Conservation (phyloP, 2,329 filamentous ascomycete genomes). For the Paecilomyces sp. region DNA sequence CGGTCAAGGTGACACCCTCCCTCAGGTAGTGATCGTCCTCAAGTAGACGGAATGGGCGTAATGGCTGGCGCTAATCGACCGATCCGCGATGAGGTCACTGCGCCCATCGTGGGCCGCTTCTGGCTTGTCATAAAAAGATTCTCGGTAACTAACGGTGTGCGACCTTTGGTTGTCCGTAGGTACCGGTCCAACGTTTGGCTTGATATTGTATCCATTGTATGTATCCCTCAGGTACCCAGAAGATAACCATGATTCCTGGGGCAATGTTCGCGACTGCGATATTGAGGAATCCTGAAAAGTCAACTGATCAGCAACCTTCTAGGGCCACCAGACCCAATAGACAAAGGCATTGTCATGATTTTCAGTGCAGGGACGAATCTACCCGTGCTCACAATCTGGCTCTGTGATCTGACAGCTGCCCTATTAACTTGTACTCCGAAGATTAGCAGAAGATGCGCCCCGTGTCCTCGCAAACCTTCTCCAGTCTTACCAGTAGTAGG, state of each 20-base stretch:
- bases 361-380: background rate
- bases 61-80: background rate
- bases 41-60: background rate
- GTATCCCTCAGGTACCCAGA: too few species aligned
- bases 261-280: too few species aligned
- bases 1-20: background rate
- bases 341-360: background rate
- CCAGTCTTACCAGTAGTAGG: background rate
- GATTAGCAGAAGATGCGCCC: background rate
- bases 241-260: too few species aligned
- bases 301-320: background rate
- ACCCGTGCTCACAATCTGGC: background rate
- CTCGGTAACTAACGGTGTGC: background rate
- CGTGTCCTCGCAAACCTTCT: background rate
- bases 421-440: background rate
- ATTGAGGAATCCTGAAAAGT: background rate
- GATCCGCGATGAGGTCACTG: slow-evolving; percentile 1
- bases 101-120: background rate
- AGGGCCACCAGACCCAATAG: background rate
- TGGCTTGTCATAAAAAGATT: background rate
- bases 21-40: background rate
- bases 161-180: background rate
- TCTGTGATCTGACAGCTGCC: background rate
- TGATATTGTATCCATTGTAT: background rate
- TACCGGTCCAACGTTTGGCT: background rate